These are phyloP conservation scores for Aspergillus candidus DNA, from an alignment of 2,329 filamentous ascomycete genomes.

Conservation along the genomic window DNA sequence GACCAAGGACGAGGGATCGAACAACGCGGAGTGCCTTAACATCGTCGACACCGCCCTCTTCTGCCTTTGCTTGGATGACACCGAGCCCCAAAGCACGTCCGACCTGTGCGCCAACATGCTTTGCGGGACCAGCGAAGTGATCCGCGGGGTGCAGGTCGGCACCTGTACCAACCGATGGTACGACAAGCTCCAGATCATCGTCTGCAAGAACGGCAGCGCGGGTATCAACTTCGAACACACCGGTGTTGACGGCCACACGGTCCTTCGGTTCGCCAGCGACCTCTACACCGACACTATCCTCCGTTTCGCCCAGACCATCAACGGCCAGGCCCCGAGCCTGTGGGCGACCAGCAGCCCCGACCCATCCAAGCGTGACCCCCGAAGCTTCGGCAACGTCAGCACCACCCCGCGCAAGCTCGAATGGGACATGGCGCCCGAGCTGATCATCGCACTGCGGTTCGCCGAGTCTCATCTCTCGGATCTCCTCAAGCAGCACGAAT, in stretches of 20 bases:
- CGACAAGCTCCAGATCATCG: constrained; percentile 97
- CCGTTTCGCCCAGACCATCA: constrained; percentile 90
- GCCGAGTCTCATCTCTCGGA: constrained; percentile 92
- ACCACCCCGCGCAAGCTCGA: constrained; percentile 94
- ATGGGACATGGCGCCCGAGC: constrained; percentile 93
- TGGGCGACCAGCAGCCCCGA: constrained; percentile 91
- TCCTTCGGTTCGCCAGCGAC: constrained; percentile 91
- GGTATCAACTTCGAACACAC: constrained; percentile 99
- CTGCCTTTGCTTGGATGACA: constrained; percentile 85
- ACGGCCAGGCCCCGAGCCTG: constrained; percentile 81
- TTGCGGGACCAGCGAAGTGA: constrained; percentile 85
- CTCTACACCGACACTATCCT: constrained; percentile 97
- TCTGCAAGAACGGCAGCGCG: constrained; percentile 96
- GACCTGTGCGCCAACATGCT: constrained; percentile 98
- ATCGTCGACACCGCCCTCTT: constrained; percentile 95
- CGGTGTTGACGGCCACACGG: constrained; percentile 94
- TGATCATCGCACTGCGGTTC: constrained; percentile 86
- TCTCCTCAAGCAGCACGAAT: constrained; percentile 93
- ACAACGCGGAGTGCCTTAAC: constrained; percentile 91
- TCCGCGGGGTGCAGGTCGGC: constrained; percentile 89
- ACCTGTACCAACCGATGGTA: constrained; percentile 99
- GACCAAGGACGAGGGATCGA: constrained; percentile 77
- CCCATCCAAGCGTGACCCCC: constrained; percentile 82
- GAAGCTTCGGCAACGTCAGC: constrained; percentile 86
- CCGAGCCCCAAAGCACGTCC: constrained; percentile 71